Evolutionary conservation across 495 filamentous ascomycete genomes (phyloP), one percentile per base, ranked within the genome.

Genomic region (Apiosordaria backusii): DNA sequence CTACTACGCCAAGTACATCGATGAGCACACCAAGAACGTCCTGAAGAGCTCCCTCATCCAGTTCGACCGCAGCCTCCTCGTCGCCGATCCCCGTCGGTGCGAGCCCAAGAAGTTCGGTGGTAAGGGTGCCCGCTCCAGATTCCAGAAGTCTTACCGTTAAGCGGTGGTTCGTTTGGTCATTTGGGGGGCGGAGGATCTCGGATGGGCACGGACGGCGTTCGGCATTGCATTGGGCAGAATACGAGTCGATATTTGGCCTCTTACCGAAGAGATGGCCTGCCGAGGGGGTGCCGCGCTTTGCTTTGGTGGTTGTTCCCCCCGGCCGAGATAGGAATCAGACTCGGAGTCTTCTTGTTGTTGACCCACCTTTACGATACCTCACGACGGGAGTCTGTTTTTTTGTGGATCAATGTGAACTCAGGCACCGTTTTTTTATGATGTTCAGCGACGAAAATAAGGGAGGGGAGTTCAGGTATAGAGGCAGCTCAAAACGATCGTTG

Each of bases 1-100:
- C 81, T 99, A 98, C 90, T 98, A 97, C 90, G 95, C 97, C 88
- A 99, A 99, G 86, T 99, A 89, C 84, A 92, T 99, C 81, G 95
- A 99, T 78, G 95, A 99, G 89, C 92, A 98, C 88, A 89, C 90
- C 84, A 99, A 99, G 91, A 99, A 97, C 88, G 85, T 90, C 83
- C 86, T 99, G 73, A 99, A 99, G 91, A 89, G 92, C 80, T 90
- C 90, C 68, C 86, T 98, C 68, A 89, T 90, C 76, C 86, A 90
- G 79, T 99, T 96, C 86, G 95, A 99, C 86, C 89, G 95, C 73
- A 97, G 91, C 78, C 86, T 99, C 68, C 88, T 99, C 72, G 95
- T 99, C 71, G 96, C 95, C 79, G 95, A 99, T 79, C 97, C 97
- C 86, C 86, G 94, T 72, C 90, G 95, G 68, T 90, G 90, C 78